Conservation (phyloP, 2,329 filamentous ascomycete species). For the Arthrobotrys pseudoclavata region DNA sequence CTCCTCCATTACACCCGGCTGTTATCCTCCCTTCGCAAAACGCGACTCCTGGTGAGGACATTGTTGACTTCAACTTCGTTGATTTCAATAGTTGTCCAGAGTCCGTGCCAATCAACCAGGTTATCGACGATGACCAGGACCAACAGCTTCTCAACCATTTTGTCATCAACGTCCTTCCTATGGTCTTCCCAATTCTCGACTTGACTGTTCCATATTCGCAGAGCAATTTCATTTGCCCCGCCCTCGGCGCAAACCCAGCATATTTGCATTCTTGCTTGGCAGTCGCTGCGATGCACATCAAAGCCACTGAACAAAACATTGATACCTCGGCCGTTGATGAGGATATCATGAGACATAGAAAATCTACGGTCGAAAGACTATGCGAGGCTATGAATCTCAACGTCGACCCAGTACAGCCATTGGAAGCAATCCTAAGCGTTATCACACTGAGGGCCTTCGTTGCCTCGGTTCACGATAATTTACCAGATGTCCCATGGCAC, state of each 20-base stretch:
- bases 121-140: conserved; percentile 81
- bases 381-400: conserved; percentile 85
- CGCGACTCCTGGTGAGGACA: conserved; percentile 54
- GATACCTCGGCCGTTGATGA: conserved; percentile 76
- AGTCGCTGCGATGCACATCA: conserved; percentile 91
- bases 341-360: conserved; percentile 93
- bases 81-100: conserved; percentile 57
- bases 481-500: conserved; percentile 95
- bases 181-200: conserved; percentile 92
- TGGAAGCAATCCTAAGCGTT: conserved; percentile 92
- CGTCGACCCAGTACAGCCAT: conserved; percentile 85
- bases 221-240: conserved; percentile 85
- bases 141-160: conserved; percentile 91
- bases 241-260: conserved; percentile 89
- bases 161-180: conserved; percentile 85
- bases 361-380: conserved; percentile 85
- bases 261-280: conserved; percentile 97
- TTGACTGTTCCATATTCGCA: conserved; percentile 87
- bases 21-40: conserved; percentile 56
- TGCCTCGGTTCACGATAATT: conserved; percentile 83
- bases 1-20: conserved; percentile 53
- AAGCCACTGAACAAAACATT: conserved; percentile 76
- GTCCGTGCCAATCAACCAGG: conserved; percentile 64
- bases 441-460: conserved; percentile 95
- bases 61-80: conserved; percentile 59